phyloP scores from a whole-genome alignment of 1,284 basidiomycete species.

The Trametes sp. region DNA sequence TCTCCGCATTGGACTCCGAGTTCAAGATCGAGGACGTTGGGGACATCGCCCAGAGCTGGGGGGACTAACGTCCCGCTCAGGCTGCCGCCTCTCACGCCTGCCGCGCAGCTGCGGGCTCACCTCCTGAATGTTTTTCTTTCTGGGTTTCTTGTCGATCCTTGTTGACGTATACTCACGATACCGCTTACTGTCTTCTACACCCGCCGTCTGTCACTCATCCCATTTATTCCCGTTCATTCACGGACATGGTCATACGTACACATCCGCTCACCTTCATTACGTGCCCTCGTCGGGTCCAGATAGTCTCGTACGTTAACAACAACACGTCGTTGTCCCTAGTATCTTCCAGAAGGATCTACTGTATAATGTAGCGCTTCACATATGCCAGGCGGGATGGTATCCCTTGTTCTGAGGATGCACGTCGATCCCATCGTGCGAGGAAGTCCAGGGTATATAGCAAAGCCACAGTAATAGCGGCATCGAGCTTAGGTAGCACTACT shows the following conservation, averaged over 20 bases:
- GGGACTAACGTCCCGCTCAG: constrained; percentile 32
- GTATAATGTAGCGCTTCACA: constrained; percentile 22
- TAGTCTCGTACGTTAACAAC: constrained; percentile 16
- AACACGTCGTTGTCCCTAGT: constrained; percentile 15
- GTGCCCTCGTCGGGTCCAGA: constrained; percentile 6
- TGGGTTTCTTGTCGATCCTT: constrained; percentile 14
- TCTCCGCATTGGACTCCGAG: constrained; percentile 30
- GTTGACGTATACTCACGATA: constrained; percentile 27
- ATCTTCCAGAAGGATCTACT: constrained; percentile 13
- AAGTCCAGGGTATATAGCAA: neutral
- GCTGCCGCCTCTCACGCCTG: neutral
- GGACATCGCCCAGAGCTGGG: constrained; percentile 43
- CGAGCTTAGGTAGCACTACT: neutral
- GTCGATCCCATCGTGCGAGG: too few relatives aligned
- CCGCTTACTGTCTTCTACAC: neutral
- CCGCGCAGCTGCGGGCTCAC: neutral
- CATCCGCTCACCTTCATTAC: constrained; percentile 8
- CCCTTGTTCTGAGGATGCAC: too few relatives aligned
- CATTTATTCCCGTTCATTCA: constrained; percentile 14
- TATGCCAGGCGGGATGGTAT: neutral
- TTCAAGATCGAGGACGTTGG: constrained; percentile 40
- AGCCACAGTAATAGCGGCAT: too few relatives aligned
- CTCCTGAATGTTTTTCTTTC: neutral
- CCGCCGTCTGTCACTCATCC: neutral
- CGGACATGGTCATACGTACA: constrained; percentile 11